Conservation (phyloP, 2,329 filamentous ascomycete genomes). For the Cladosporium austrohemisphaericum region DNA sequence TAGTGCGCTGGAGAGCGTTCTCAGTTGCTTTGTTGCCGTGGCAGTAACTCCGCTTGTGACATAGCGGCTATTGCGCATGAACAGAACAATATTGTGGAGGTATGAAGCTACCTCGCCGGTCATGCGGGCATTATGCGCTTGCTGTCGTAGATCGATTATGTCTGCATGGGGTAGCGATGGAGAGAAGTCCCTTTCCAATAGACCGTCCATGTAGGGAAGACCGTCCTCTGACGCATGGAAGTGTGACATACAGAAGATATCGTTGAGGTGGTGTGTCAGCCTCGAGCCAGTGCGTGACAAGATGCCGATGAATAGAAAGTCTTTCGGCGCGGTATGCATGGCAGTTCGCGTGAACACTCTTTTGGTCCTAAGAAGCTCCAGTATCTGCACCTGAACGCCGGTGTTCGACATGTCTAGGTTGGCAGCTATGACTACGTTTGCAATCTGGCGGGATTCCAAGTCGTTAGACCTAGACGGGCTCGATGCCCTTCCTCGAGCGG, state of each 20-base stretch:
- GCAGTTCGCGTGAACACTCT: constrained; percentile 73
- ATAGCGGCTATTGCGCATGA: constrained; percentile 82
- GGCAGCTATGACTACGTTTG: constrained; percentile 78
- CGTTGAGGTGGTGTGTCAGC: constrained; percentile 56
- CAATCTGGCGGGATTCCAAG: constrained; percentile 57
- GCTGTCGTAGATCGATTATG: constrained; percentile 58
- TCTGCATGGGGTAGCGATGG: constrained; percentile 35
- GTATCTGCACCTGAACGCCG: constrained; percentile 75
- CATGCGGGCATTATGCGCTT: constrained; percentile 57
- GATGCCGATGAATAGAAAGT: constrained; percentile 78
- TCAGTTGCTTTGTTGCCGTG: constrained; percentile 71
- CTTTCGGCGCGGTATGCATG: constrained; percentile 68
- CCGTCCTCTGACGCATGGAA: constrained; percentile 55
- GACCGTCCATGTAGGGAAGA: constrained; percentile 21
- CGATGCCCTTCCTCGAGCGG: constrained; percentile 1
- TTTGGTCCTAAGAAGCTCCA: constrained; percentile 72
- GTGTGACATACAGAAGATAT: constrained; percentile 84
- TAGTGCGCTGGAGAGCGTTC: constrained; percentile 55
- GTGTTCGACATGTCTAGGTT: constrained; percentile 71
- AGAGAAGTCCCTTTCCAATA: neutral
- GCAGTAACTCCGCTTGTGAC: constrained; percentile 76
- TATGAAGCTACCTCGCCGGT: constrained; percentile 79
- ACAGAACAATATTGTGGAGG: constrained; percentile 80
- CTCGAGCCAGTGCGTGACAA: constrained; percentile 34
- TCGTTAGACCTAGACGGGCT: constrained; percentile 14